These are phyloP conservation scores for Saturnispora dispora DNA, from an alignment of 805 yeast species.

Conservation along the genomic window DNA sequence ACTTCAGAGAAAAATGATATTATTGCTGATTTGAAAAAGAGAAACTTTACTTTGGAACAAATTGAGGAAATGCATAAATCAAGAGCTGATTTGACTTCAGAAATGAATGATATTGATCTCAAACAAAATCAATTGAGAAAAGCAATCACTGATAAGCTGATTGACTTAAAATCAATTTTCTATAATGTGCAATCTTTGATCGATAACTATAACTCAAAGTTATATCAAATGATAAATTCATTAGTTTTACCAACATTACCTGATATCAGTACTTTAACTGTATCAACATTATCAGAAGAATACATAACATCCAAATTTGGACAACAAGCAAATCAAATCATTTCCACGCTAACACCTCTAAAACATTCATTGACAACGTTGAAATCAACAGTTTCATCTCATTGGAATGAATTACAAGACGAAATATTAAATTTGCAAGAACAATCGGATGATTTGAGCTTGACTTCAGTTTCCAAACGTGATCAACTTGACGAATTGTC, in stretches of 20 bases:
- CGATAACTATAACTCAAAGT: slow-evolving; percentile 46
- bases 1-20: slow-evolving; percentile 33
- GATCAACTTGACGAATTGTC: slow-evolving; percentile 51
- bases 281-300: slow-evolving; percentile 20
- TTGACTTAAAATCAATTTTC: slow-evolving; percentile 39
- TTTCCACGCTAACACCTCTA: slow-evolving; percentile 24
- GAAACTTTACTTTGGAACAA: slow-evolving; percentile 52
- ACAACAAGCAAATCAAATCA: slow-evolving; percentile 35
- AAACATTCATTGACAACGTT: slow-evolving; percentile 25
- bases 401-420: slow-evolving; percentile 36
- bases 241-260: slow-evolving; percentile 13
- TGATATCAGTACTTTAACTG: slow-evolving; percentile 17
- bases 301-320: slow-evolving; percentile 38
- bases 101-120: slow-evolving; percentile 36
- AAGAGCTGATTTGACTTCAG: slow-evolving; percentile 47
- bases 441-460: slow-evolving; percentile 45
- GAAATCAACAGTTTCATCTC: slow-evolving; percentile 27
- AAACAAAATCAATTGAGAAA: slow-evolving; percentile 38
- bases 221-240: slow-evolving; percentile 38
- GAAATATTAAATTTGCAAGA: slow-evolving; percentile 51
- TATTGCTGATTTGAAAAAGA: slow-evolving; percentile 37
- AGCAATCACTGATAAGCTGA: slow-evolving; percentile 40
- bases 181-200: slow-evolving; percentile 44
- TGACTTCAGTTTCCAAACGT: slow-evolving; percentile 46
- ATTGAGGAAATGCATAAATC: slow-evolving; percentile 57